Evolutionary conservation across 1,284 basidiomycete species (phyloP), one percentile per base, ranked within the genome.

Genomic region (Coniophora puteana): DNA sequence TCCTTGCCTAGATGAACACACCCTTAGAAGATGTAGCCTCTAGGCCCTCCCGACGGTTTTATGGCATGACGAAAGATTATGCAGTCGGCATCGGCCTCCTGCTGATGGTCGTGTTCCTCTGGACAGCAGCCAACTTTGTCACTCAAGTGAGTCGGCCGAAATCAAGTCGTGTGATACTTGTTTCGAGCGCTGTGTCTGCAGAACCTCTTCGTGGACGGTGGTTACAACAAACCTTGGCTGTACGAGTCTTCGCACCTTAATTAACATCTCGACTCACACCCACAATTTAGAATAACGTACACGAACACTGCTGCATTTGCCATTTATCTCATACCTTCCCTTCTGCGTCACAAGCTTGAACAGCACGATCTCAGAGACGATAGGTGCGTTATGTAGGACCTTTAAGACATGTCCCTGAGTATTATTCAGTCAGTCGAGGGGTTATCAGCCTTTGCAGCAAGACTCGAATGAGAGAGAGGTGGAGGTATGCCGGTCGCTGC

Each of bases 271-370:
- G 35, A 25, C 23, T 41, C 7, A 23, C 28, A 27, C 17, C 27
- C 27, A 34, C 35, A 27, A 47, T 14, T 25, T 50, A 89, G 87
- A 37, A 74, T 92, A 33, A 96, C 93, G 3, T 96, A 93, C 54
- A 67, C 92, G 54, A 91, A 85, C 61, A 95, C 93, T 1, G 84
- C 90, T 43, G 76, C 88, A 8, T 99, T 97, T 61, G 69, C 83
- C n/a, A 54, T 95, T 14, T 98, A 98, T 66, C 80, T 99, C 20
- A 54, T 97, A 8, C 91, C 92, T 0, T 80, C 74, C 54, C 54
- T 71, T 34, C 52, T 81, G 43, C 71, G 72, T n/a, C n/a, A 40
- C 63, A 61, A 48, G 57, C 58, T 42, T 54, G 60, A 43, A 43
- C 44, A 35, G 55, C 48, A 50, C 17, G 17, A 21, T 35, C 8